These are phyloP conservation scores for Huntiella savannae DNA, from an alignment of 2,329 filamentous ascomycete species.

Conservation along the genomic window DNA sequence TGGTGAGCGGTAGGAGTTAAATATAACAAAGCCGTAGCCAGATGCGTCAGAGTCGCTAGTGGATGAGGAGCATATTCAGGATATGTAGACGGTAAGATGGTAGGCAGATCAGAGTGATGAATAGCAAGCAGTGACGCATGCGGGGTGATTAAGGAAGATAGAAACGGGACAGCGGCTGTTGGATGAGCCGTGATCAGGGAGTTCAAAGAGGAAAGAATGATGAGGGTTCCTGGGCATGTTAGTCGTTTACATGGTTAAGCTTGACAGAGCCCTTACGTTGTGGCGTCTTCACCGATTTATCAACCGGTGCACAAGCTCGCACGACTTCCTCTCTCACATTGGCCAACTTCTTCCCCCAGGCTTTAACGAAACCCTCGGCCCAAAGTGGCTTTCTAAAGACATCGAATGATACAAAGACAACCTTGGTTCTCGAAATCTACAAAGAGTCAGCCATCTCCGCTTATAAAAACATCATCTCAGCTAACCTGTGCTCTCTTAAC, in stretches of 20 bases:
- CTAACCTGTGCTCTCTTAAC: slow-evolving; percentile 52
- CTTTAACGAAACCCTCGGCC: slow-evolving; percentile 48
- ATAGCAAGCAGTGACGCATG: slow-evolving; percentile 53
- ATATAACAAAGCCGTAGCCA: slow-evolving; percentile 72
- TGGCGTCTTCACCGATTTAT: slow-evolving; percentile 21
- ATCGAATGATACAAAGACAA: slow-evolving; percentile 62
- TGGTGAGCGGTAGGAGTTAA: slow-evolving; percentile 57
- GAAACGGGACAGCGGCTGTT: slow-evolving; percentile 44
- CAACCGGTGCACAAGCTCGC: slow-evolving; percentile 19
- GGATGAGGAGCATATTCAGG: slow-evolving; percentile 47
- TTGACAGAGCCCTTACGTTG: slow-evolving; percentile 22
- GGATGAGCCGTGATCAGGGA: slow-evolving; percentile 36
- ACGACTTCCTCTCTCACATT: slow-evolving; percentile 3
- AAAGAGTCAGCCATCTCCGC: background rate
- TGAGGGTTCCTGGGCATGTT: slow-evolving; percentile 38
- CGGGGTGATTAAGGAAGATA: slow-evolving; percentile 49
- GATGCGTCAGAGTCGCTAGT: slow-evolving; percentile 55
- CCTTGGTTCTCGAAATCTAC: slow-evolving; percentile 39
- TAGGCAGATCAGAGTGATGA: slow-evolving; percentile 67
- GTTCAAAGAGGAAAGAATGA: slow-evolving; percentile 68
- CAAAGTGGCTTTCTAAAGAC: slow-evolving; percentile 45
- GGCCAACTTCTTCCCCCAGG: slow-evolving; percentile 37
- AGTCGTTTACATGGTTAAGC: slow-evolving; percentile 1
- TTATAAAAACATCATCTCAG: background rate
- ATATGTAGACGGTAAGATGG: slow-evolving; percentile 24